Evolutionary conservation across 192 early-diverging fungal species (phyloP).

Genomic region (Lunasporangiospora selenospora): DNA sequence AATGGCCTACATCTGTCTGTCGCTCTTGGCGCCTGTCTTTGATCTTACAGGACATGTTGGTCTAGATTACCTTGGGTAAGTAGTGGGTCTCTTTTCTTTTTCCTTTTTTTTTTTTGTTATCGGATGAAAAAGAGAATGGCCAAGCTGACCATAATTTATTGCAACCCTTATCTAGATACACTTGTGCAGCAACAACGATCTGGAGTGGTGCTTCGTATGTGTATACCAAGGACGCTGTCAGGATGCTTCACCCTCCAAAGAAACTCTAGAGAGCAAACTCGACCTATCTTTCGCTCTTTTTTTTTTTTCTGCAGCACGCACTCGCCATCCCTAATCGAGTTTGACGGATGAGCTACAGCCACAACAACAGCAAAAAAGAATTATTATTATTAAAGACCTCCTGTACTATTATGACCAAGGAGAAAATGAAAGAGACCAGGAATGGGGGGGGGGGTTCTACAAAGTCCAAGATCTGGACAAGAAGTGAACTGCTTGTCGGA

Average conservation of each 20-base stretch:
- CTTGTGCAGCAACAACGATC: slow-evolving; percentile 80
- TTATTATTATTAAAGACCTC: too few species aligned
- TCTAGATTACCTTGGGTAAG: slow-evolving; percentile 67
- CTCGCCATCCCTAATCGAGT: too few species aligned
- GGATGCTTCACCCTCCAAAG: slow-evolving; percentile 61
- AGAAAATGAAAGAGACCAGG: too few species aligned
- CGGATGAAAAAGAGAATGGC: neutral
- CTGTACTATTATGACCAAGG: too few species aligned
- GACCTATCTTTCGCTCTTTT: neutral
- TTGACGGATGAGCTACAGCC: too few species aligned
- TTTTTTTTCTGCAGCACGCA: too few species aligned
- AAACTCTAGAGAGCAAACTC: slow-evolving; percentile 1
- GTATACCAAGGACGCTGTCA: slow-evolving; percentile 75
- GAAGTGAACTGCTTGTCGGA: too few species aligned
- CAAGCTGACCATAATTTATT: slow-evolving; percentile 6
- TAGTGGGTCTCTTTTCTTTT: neutral
- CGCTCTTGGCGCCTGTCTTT: slow-evolving; percentile 76
- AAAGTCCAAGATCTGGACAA: too few species aligned
- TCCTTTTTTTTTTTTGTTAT: neutral
- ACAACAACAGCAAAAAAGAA: too few species aligned
- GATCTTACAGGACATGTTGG: slow-evolving; percentile 66
- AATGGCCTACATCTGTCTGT: slow-evolving; percentile 77
- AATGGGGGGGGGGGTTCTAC: too few species aligned
- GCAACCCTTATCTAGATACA: slow-evolving; percentile 51
- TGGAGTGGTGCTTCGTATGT: slow-evolving; percentile 80